A percentile compares a stretch with the other conserved stretches of the same genome.
Conservation (phyloP, 202 grass and related monocot species). For the Zizania palustris region DNA sequence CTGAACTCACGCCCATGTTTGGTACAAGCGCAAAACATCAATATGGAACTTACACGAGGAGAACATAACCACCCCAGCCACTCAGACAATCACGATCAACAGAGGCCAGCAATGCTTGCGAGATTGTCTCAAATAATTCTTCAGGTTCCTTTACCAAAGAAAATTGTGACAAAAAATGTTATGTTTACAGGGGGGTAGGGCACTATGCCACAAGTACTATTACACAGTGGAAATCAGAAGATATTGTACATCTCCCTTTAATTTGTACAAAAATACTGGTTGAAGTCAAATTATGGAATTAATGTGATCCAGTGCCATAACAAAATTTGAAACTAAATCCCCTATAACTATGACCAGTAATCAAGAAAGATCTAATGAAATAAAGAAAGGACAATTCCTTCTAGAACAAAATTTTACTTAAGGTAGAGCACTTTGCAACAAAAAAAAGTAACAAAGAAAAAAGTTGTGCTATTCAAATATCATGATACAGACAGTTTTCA, state of each 20-base stretch:
- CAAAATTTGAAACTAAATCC: conserved; percentile 2
- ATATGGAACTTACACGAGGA: conserved; percentile 68
- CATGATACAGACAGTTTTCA: background rate
- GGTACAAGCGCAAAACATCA: background rate
- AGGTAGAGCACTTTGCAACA: conserved; percentile 4
- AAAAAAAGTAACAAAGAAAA: background rate
- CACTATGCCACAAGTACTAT: background rate
- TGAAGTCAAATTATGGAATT: no score
- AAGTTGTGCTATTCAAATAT: conserved; percentile 1
- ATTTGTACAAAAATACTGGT: background rate
- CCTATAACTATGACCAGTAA: background rate
- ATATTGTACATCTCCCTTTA: background rate
- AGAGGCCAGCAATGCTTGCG: conserved; percentile 77
- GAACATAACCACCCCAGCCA: conserved; percentile 79
- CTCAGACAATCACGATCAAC: conserved; percentile 85
- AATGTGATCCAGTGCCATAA: no score
- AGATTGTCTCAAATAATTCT: conserved; percentile 81
- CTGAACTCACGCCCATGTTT: background rate
- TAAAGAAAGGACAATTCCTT: background rate
- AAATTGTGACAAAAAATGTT: conserved; percentile 27
- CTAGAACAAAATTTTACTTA: background rate
- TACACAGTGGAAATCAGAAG: conserved; percentile 6
- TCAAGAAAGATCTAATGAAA: background rate
- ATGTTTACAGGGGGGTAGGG: background rate
- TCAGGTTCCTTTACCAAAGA: conserved; percentile 79